Evolutionary conservation across 352 stramenopile genomes (phyloP).

Genomic region (Nothophytophthora sp.): DNA sequence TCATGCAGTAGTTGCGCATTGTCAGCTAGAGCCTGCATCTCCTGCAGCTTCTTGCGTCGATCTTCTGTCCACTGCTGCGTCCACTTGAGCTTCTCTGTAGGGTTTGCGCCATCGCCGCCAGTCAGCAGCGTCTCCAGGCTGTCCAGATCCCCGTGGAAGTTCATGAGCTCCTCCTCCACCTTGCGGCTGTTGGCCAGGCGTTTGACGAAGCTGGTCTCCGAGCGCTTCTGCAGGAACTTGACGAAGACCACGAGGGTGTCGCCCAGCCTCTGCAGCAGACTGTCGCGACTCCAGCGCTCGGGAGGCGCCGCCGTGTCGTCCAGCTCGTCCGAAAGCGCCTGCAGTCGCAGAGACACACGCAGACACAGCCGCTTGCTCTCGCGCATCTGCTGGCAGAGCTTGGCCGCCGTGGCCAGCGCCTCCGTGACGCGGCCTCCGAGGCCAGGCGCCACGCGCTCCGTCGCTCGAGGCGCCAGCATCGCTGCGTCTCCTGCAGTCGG

Average conservation of each 20-base stretch:
- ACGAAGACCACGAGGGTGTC: slow-evolving; percentile 21
- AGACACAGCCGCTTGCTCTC: slow-evolving; percentile 11
- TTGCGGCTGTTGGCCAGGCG: slow-evolving; percentile 19
- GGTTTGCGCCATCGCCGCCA: not conserved
- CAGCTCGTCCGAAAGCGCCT: slow-evolving; percentile 25
- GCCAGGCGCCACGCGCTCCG: slow-evolving; percentile 16
- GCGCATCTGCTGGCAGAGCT: slow-evolving; percentile 17
- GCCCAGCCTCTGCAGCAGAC: slow-evolving; percentile 13
- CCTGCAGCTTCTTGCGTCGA: slow-evolving; percentile 8
- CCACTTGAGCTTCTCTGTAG: slow-evolving; percentile 12
- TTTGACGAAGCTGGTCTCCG: slow-evolving; percentile 9
- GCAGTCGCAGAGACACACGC: slow-evolving; percentile 10
- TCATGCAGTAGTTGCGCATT: slow-evolving; percentile 4
- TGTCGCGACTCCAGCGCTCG: slow-evolving; percentile 12
- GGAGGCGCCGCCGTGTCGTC: slow-evolving; percentile 9
- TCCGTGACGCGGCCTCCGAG: slow-evolving; percentile 12
- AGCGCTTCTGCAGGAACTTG: slow-evolving; percentile 9
- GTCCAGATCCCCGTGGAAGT: slow-evolving; percentile 28
- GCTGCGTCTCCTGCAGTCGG: too few relatives aligned
- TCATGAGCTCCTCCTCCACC: slow-evolving; percentile 8
- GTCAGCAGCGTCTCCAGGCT: slow-evolving; percentile 15
- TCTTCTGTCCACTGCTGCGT: slow-evolving; percentile 18
- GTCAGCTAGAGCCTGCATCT: slow-evolving; percentile 6
- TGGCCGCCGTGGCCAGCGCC: slow-evolving; percentile 13
- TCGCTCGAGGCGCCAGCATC: too few relatives aligned